A percentile compares a stretch with the other conserved stretches of the same genome.
Conservation (phyloP, 257 asterid genomes). For the Rhazya stricta region DNA sequence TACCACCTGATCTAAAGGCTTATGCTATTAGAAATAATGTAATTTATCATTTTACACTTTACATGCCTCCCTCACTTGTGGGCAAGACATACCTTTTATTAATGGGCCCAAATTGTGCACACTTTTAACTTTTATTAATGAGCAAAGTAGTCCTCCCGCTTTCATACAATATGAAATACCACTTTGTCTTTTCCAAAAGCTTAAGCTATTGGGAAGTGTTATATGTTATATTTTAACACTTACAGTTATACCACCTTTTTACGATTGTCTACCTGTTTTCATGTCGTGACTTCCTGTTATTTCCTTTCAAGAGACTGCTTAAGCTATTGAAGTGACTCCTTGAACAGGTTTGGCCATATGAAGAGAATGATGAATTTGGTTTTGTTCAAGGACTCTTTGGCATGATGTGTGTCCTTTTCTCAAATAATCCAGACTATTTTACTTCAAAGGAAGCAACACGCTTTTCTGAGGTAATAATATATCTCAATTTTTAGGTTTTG, state of each 20-base stretch:
- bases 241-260: not conserved
- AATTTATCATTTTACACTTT: not conserved
- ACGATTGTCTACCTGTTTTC: not conserved
- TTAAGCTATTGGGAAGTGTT: not conserved
- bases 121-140: not conserved
- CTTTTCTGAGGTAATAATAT: constrained; percentile 53
- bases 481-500: constrained; percentile 9
- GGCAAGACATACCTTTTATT: not conserved
- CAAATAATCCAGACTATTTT: constrained; percentile 56
- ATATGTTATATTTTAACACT: not conserved
- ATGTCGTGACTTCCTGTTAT: not conserved
- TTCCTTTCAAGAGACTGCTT: not conserved
- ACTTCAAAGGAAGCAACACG: constrained; percentile 37
- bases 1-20: not conserved
- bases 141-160: not conserved
- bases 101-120: not conserved
- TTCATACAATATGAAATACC: not conserved
- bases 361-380: constrained; percentile 79
- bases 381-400: constrained; percentile 82
- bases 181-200: not conserved
- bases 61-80: not conserved
- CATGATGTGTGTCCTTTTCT: constrained; percentile 68
- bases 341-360: constrained; percentile 92
- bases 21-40: not conserved
- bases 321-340: not conserved